Conservation (phyloP, 768 basidiomycete species). For the Phylloporus rhodoxanthus region DNA sequence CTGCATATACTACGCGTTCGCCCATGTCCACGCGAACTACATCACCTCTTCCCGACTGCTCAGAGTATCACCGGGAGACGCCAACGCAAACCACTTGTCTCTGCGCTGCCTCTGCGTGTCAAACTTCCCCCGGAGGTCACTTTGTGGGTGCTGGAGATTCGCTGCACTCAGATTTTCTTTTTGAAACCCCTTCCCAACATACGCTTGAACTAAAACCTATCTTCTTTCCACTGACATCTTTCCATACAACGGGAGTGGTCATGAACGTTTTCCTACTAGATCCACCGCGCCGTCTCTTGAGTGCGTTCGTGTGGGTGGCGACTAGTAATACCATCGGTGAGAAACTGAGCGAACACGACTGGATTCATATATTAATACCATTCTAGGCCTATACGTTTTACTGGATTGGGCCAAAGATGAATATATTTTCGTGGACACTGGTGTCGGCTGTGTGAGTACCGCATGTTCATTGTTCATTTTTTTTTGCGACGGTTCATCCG, state of each 20-base stretch:
- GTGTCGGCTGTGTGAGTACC: conserved; percentile 61
- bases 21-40: conserved; percentile 19
- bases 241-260: conserved; percentile 60
- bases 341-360: background rate
- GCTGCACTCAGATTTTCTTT: conserved; percentile 6
- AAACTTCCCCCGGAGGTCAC: conserved; percentile 6
- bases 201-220: conserved; percentile 32
- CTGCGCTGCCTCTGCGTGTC: conserved; percentile 3
- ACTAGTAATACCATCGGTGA: conserved; percentile 33
- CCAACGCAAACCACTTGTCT: conserved; percentile 1
- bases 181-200: conserved; percentile 11
- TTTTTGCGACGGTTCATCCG: conserved; percentile 1
- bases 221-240: conserved; percentile 57
- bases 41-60: conserved; percentile 19
- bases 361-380: conserved; percentile 13
- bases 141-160: background rate
- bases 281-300: conserved; percentile 51
- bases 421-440: conserved; percentile 70
- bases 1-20: conserved; percentile 12
- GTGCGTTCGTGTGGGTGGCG: conserved; percentile 66
- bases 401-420: conserved; percentile 61
- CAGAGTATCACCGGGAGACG: conserved; percentile 15
- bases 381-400: conserved; percentile 57
- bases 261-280: conserved; percentile 77
- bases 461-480: background rate